Percentiles rank a stretch among this genome's conserved stretches.
These are phyloP conservation scores for Butyriboletus loyo DNA, from an alignment of 768 basidiomycete species.

Conservation along the genomic window DNA sequence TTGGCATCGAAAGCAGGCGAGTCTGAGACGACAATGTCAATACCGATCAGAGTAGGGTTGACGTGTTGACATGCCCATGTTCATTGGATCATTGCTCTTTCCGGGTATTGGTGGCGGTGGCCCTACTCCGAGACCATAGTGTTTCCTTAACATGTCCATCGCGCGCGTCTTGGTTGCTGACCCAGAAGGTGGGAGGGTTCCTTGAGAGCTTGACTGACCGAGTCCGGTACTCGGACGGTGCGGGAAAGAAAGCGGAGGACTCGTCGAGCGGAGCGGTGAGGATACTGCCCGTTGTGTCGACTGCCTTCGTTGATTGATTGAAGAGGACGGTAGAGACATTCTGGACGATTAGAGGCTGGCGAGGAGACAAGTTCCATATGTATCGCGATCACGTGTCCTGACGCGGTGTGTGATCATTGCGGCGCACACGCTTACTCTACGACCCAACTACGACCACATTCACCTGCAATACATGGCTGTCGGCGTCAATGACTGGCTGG, in stretches of 20 bases:
- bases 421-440: neutral
- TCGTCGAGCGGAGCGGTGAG: conserved; percentile 46
- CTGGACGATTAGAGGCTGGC: neutral
- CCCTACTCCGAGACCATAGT: conserved; percentile 82
- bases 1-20: conserved; percentile 80
- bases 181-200: conserved; percentile 27
- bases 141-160: conserved; percentile 75
- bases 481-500: conserved; percentile 38
- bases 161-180: conserved; percentile 53
- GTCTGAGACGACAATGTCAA: conserved; percentile 43
- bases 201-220: conserved; percentile 24
- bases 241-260: conserved; percentile 28
- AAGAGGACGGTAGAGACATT: conserved; percentile 15
- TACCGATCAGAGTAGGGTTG: neutral
- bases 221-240: conserved; percentile 15
- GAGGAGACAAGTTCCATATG: neutral
- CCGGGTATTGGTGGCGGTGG: conserved; percentile 61
- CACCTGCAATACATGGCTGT: conserved; percentile 5
- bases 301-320: conserved; percentile 17
- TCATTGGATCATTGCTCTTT: conserved; percentile 71
- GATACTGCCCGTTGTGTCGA: conserved; percentile 36
- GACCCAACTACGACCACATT: conserved; percentile 5
- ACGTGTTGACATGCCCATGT: conserved; percentile 52
- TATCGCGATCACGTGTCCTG: conserved; percentile 27
- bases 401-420: conserved; percentile 4